phyloP scores from a whole-genome alignment of 1,284 basidiomycete genomes.

The Malassezia pachydermatis region DNA sequence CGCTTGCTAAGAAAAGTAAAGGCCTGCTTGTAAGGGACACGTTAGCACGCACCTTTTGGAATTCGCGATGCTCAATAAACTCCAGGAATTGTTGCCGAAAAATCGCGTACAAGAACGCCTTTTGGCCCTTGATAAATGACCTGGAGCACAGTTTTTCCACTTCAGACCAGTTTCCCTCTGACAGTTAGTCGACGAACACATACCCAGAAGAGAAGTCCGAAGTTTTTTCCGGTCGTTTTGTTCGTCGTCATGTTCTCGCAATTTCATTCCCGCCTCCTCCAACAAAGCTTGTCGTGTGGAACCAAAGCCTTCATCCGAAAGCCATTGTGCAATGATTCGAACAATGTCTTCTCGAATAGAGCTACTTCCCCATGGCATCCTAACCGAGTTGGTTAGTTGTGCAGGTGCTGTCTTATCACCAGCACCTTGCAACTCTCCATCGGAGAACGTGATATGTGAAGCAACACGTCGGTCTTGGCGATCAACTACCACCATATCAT shows the following conservation, averaged over 20 bases:
- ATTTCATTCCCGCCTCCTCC: constrained; percentile 47
- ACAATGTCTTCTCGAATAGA: constrained; percentile 37
- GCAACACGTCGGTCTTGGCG: constrained; percentile 27
- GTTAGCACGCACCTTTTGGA: constrained; percentile 32
- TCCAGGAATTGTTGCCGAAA: constrained; percentile 51
- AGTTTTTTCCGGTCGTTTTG: constrained; percentile 48
- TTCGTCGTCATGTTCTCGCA: constrained; percentile 40
- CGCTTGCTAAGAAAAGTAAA: constrained; percentile 53
- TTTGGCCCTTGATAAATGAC: constrained; percentile 50
- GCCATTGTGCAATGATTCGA: constrained; percentile 50
- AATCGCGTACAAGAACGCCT: constrained; percentile 50
- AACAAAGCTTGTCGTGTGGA: constrained; percentile 48
- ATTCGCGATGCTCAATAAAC: constrained; percentile 52
- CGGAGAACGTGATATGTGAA: constrained; percentile 20
- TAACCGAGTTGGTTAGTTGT: constrained; percentile 21
- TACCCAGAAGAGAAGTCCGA: constrained; percentile 49
- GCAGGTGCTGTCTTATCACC: not conserved
- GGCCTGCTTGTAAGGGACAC: constrained; percentile 26
- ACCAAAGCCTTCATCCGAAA: constrained; percentile 48
- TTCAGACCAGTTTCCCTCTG: constrained; percentile 51
- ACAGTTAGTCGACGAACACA: not conserved
- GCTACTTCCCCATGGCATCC: constrained; percentile 33
- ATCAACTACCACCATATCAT: constrained; percentile 31
- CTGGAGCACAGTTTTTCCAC: constrained; percentile 49
- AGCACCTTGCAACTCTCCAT: constrained; percentile 12